Evolutionary conservation across 768 basidiomycete genomes (phyloP).

Genomic region (Tylopilus vinaceipallidus): DNA sequence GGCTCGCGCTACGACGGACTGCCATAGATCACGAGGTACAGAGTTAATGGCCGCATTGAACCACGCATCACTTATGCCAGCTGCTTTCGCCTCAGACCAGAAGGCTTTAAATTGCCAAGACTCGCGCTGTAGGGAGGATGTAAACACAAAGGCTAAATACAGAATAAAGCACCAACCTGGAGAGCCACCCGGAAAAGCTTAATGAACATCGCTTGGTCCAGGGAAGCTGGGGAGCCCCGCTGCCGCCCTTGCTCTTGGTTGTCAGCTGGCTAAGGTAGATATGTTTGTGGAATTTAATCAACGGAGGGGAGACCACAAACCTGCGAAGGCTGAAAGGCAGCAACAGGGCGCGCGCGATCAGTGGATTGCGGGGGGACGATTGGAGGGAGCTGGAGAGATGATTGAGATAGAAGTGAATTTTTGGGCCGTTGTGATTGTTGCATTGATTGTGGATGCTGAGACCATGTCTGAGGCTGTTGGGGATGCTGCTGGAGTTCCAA

Average conservation of each 20-base stretch:
- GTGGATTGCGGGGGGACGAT: not conserved
- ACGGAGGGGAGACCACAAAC: not conserved
- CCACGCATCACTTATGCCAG: constrained; percentile 24
- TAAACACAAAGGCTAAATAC: not conserved
- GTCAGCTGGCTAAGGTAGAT: not conserved
- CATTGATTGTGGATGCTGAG: not conserved
- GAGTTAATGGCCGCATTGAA: constrained; percentile 13
- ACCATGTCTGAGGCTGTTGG: not conserved
- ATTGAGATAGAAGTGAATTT: not conserved
- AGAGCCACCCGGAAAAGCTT: constrained; percentile 21
- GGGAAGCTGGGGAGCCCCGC: not conserved
- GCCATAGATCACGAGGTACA: constrained; percentile 16
- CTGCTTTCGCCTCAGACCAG: constrained; percentile 9
- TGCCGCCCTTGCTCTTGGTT: constrained; percentile 12
- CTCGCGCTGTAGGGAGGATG: constrained; percentile 13
- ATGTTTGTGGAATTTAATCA: not conserved
- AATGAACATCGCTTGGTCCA: constrained; percentile 18
- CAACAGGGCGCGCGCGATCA: not conserved
- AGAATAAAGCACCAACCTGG: constrained; percentile 16
- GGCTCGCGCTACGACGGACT: constrained; percentile 6
- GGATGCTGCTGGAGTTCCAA: not conserved
- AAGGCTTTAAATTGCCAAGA: constrained; percentile 10
- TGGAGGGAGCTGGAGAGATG: not conserved
- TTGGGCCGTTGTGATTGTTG: not conserved
- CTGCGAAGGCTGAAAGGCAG: constrained; percentile 3